These are phyloP conservation scores for Diospyros kaki DNA, from an alignment of 148 eudicot species.

Conservation along the genomic window DNA sequence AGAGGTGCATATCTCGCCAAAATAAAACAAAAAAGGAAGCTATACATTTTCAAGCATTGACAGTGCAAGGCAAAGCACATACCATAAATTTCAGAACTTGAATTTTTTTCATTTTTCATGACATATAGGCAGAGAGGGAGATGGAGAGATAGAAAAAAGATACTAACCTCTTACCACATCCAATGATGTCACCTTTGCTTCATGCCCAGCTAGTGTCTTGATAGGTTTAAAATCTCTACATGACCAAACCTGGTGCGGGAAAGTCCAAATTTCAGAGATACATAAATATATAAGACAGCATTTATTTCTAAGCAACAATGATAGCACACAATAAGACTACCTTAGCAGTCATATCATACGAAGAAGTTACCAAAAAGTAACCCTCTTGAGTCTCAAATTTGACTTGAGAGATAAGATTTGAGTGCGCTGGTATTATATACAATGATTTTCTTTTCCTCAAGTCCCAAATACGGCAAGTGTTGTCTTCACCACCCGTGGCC, in stretches of 20 bases:
- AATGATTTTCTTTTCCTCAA: conserved; percentile 73
- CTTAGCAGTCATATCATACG: conserved; percentile 92
- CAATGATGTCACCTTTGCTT: conserved; percentile 71
- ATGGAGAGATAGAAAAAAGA: neutral
- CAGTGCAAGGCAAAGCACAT: too few relatives aligned
- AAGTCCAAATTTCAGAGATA: conserved; percentile 15
- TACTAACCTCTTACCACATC: conserved; percentile 68
- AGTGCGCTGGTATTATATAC: conserved; percentile 87
- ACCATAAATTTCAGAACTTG: too few relatives aligned
- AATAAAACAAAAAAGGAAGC: too few relatives aligned
- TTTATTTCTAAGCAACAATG: too few relatives aligned
- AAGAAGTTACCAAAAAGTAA: conserved; percentile 80
- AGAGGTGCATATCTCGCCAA: too few relatives aligned
- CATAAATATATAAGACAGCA: neutral
- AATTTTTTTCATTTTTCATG: too few relatives aligned
- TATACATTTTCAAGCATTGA: too few relatives aligned
- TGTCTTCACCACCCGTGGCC: conserved; percentile 96
- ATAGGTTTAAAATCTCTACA: conserved; percentile 82
- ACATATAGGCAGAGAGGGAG: too few relatives aligned
- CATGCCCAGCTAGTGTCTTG: conserved; percentile 79
- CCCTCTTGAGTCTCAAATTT: conserved; percentile 99
- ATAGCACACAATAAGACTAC: conserved; percentile 23
- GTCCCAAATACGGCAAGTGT: conserved; percentile 94
- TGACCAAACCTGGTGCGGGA: conserved; percentile 68
- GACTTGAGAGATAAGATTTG: conserved; percentile 86